Conservation (phyloP, 805 yeast species). For the Tetrapisispora iriomotensis region DNA sequence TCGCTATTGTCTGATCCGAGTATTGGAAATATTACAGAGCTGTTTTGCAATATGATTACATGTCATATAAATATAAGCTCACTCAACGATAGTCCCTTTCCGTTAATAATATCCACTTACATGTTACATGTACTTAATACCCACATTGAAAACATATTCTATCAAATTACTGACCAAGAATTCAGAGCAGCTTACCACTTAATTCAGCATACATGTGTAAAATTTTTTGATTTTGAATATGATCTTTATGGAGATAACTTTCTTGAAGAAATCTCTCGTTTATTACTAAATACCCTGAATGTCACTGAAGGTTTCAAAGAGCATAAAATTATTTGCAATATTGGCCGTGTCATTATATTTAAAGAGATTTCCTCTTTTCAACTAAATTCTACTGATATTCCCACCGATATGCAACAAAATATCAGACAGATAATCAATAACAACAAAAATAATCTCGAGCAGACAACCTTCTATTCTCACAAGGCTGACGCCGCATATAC, state of each 20-base stretch:
- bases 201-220: slow-evolving; percentile 7
- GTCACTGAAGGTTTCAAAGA: slow-evolving; percentile 20
- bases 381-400: too few relatives aligned
- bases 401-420: neutral
- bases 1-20: slow-evolving; percentile 3
- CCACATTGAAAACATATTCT: slow-evolving; percentile 7
- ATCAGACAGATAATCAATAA: neutral
- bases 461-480: neutral
- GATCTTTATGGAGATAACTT: neutral
- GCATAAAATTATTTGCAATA: neutral
- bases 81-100: slow-evolving; percentile 1
- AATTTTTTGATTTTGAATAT: neutral
- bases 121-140: slow-evolving; percentile 12
- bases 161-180: slow-evolving; percentile 15
- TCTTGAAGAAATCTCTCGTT: slow-evolving; percentile 4
- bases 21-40: slow-evolving; percentile 4
- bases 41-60: slow-evolving; percentile 10
- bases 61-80: slow-evolving; percentile 8
- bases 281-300: slow-evolving; percentile 8
- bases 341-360: neutral
- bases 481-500: neutral
- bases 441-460: neutral
- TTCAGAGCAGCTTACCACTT: slow-evolving; percentile 12
- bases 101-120: slow-evolving; percentile 5
- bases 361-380: too few relatives aligned